Evolutionary conservation across 2,329 filamentous ascomycete genomes (phyloP).

Genomic region (Aspergillus sp.): DNA sequence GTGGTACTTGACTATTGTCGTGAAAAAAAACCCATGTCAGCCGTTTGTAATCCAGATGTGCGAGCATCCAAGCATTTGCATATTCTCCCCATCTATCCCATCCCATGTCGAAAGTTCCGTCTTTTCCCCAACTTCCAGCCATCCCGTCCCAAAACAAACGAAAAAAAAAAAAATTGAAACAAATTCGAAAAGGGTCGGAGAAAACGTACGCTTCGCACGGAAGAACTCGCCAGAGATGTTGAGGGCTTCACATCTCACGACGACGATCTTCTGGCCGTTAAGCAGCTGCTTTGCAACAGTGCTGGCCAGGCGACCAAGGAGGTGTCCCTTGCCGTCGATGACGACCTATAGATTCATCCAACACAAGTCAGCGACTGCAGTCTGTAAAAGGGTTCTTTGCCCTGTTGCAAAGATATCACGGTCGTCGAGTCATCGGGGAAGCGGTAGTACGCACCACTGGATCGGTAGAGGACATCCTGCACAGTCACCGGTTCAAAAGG

Average conservation of each 20-base stretch:
- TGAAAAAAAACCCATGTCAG: slow-evolving; percentile 47
- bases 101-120: not conserved
- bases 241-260: slow-evolving; percentile 97
- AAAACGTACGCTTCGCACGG: slow-evolving; percentile 96
- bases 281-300: slow-evolving; percentile 99
- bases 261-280: slow-evolving; percentile 98
- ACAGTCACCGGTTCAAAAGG: slow-evolving; percentile 42
- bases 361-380: slow-evolving; percentile 42
- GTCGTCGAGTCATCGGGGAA: slow-evolving; percentile 5
- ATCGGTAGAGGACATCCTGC: slow-evolving; percentile 66
- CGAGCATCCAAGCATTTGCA: not conserved
- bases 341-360: slow-evolving; percentile 69
- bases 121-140: not conserved
- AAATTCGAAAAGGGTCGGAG: slow-evolving; percentile 23
- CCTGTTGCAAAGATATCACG: slow-evolving; percentile 1
- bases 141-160: slow-evolving; percentile 5
- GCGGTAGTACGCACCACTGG: slow-evolving; percentile 57
- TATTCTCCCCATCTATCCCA: slow-evolving; percentile 5
- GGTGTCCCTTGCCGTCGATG: slow-evolving; percentile 99
- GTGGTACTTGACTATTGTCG: slow-evolving; percentile 93
- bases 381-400: not conserved
- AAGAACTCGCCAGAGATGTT: slow-evolving; percentile 99
- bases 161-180: slow-evolving; percentile 12
- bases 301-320: slow-evolving; percentile 97
- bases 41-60: slow-evolving; percentile 10